Evolutionary conservation across 768 basidiomycete genomes (phyloP).

Genomic region (Hirschioporus abietinus): DNA sequence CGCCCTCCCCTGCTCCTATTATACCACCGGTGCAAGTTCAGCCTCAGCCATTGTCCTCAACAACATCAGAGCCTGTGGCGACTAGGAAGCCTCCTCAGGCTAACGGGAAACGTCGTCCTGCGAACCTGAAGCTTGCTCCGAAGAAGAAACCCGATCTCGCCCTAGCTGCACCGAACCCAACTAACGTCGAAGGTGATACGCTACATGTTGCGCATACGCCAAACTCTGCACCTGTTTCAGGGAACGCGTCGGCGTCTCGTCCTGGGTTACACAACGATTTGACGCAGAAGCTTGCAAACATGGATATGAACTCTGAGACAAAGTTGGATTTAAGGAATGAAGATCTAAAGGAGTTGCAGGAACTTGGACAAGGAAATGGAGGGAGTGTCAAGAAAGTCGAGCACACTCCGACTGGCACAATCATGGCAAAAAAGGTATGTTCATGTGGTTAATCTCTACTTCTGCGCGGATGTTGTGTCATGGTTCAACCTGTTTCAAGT

Average conservation of each 20-base stretch:
- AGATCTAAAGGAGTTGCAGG: slow-evolving; percentile 84
- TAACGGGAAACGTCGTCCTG: slow-evolving; percentile 34
- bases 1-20: slow-evolving; percentile 33
- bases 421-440: slow-evolving; percentile 97
- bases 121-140: neutral
- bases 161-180: slow-evolving; percentile 21
- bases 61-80: slow-evolving; percentile 36
- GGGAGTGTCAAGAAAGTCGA: slow-evolving; percentile 97
- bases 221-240: slow-evolving; percentile 49
- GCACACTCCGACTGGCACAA: slow-evolving; percentile 82
- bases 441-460: neutral
- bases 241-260: slow-evolving; percentile 42
- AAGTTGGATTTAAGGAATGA: slow-evolving; percentile 80
- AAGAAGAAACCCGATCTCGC: slow-evolving; percentile 26
- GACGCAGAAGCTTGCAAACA: slow-evolving; percentile 76
- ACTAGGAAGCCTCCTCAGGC: slow-evolving; percentile 42
- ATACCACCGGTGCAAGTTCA: neutral
- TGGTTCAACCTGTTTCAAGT: neutral
- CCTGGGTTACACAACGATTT: slow-evolving; percentile 77
- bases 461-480: neutral
- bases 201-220: slow-evolving; percentile 42
- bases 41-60: neutral
- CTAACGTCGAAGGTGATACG: slow-evolving; percentile 37
- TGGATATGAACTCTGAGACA: slow-evolving; percentile 82
- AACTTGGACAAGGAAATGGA: slow-evolving; percentile 94